A percentile compares a stretch with the other conserved stretches of the same genome.
Evolutionary conservation across 148 eudicot genomes (phyloP).

Genomic region (Talinum fruticosum): DNA sequence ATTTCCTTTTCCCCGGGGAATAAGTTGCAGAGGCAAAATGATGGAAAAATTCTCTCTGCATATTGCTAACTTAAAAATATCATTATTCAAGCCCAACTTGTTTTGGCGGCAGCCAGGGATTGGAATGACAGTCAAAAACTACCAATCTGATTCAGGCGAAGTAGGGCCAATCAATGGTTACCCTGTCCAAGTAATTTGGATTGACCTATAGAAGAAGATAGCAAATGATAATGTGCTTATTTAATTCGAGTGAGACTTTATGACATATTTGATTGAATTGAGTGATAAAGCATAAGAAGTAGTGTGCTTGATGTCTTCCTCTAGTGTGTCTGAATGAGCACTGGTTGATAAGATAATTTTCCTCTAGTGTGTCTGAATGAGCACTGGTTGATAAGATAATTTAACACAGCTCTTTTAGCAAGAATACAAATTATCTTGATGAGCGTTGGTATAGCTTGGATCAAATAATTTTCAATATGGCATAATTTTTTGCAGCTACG

Average conservation of each 20-base stretch:
- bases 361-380: no score
- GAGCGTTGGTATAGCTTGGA: no score
- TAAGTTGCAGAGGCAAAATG: not conserved
- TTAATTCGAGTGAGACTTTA: not conserved
- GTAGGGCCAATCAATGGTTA: not conserved
- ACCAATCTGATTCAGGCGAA: not conserved
- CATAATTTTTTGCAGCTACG: not conserved
- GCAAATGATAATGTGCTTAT: not conserved
- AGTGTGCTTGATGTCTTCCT: not conserved
- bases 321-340: not conserved
- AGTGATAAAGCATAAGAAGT: not conserved
- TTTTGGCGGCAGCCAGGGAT: not conserved
- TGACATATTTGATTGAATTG: not conserved
- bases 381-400: not conserved
- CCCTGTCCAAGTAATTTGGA: not conserved
- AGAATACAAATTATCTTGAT: not conserved
- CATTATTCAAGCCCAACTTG: not conserved
- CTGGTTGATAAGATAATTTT: not conserved
- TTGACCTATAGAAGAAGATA: not conserved
- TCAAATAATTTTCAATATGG: no score
- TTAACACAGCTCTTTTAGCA: not conserved
- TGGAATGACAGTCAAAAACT: not conserved
- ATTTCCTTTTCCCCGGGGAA: not conserved
- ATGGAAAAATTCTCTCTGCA: not conserved
- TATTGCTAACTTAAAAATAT: not conserved